A percentile compares a stretch with the other conserved stretches of the same genome.
phyloP scores from a whole-genome alignment of 176 grass and related monocot species.

The Avena sativa region DNA sequence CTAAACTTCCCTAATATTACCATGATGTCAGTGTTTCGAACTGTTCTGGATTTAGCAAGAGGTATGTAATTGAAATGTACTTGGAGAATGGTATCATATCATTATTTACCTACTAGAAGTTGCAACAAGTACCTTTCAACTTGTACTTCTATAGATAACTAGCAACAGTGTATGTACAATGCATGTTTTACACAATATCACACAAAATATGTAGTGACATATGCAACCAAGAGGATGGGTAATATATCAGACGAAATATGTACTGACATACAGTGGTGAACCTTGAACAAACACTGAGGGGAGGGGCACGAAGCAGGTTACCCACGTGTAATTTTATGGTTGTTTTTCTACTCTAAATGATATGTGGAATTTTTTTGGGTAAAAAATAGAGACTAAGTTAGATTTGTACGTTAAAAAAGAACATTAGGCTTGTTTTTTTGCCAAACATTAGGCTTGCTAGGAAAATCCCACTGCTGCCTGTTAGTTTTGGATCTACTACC shows the following conservation, averaged over 20 bases:
- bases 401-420: too few species aligned
- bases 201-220: not conserved
- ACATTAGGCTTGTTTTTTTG: too few species aligned
- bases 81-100: conserved; percentile 28
- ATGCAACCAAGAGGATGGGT: not conserved
- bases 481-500: too few species aligned
- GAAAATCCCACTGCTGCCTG: too few species aligned
- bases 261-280: not conserved
- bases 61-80: conserved; percentile 54
- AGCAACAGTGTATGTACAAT: not conserved
- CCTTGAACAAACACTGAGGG: too few species aligned
- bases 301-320: too few species aligned
- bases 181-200: not conserved
- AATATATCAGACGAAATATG: not conserved
- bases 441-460: too few species aligned
- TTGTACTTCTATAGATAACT: conserved; percentile 4
- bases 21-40: conserved; percentile 57
- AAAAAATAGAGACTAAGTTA: too few species aligned
- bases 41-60: conserved; percentile 64
- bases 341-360: too few species aligned
- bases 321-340: too few species aligned
- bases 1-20: conserved; percentile 63
- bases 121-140: conserved; percentile 1
- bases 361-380: too few species aligned
- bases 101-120: conserved; percentile 15